Conservation (phyloP, 257 asterid genomes). For the Oldenlandia corymbosa region DNA sequence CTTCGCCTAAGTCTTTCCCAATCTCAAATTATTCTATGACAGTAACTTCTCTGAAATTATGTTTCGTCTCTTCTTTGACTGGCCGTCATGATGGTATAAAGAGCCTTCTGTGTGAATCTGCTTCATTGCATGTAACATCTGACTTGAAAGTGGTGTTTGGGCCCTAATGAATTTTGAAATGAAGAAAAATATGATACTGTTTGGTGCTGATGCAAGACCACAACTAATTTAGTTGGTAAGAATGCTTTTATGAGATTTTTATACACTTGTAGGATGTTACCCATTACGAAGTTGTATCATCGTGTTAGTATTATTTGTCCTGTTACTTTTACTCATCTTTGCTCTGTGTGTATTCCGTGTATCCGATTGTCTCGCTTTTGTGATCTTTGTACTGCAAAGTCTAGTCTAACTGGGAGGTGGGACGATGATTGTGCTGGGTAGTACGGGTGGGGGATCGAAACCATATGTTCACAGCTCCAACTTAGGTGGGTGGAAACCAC, state of each 20-base stretch:
- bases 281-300: background rate
- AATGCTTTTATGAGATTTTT: background rate
- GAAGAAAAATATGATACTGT: too few species aligned
- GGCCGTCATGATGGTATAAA: background rate
- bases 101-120: background rate
- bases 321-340: background rate
- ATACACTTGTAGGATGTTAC: background rate
- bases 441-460: too few species aligned
- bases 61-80: background rate
- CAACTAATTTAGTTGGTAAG: too few species aligned
- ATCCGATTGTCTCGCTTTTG: background rate
- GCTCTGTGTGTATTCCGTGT: background rate
- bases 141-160: background rate
- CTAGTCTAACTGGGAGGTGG: background rate
- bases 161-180: background rate
- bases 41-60: background rate
- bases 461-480: too few species aligned
- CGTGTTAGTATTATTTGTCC: background rate
- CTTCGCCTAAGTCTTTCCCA: background rate
- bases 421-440: too few species aligned
- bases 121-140: background rate
- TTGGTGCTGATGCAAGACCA: too few species aligned
- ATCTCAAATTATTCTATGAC: background rate
- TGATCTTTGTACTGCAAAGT: background rate
- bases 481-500: too few species aligned